A percentile compares a stretch with the other conserved stretches of the same genome.
Conservation (phyloP, 1,284 basidiomycete species). For the Malassezia japonica region DNA sequence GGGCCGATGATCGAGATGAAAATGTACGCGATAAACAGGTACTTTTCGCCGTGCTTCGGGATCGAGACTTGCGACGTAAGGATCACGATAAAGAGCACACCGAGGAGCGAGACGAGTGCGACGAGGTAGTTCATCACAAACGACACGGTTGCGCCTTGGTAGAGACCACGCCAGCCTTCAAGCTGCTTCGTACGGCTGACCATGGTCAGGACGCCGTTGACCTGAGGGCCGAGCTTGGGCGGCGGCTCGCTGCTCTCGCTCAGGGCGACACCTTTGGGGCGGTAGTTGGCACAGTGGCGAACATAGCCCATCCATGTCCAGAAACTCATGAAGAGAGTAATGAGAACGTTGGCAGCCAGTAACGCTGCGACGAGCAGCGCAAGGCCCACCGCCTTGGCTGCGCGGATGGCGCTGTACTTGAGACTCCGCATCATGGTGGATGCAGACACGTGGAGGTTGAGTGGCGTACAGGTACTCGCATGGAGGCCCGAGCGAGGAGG, state of each 20-base stretch:
- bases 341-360: neutral
- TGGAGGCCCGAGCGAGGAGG: too few species aligned
- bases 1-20: conserved; percentile 6
- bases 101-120: conserved; percentile 1
- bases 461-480: too few species aligned
- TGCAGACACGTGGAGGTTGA: neutral
- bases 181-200: conserved; percentile 30
- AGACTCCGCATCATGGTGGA: neutral
- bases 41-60: neutral
- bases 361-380: neutral
- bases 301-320: conserved; percentile 7
- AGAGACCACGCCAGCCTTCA: conserved; percentile 43
- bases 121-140: neutral
- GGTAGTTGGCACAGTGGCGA: conserved; percentile 41
- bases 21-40: neutral
- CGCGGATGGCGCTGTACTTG: conserved; percentile 3
- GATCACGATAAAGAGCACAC: conserved; percentile 11
- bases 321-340: neutral
- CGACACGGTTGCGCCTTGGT: conserved; percentile 25
- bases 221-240: conserved; percentile 44
- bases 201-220: conserved; percentile 38
- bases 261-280: conserved; percentile 39
- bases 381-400: neutral
- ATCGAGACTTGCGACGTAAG: neutral
- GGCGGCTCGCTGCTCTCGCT: conserved; percentile 23